Conservation (phyloP, 495 filamentous ascomycete genomes). For the Podospora tetraspora region DNA sequence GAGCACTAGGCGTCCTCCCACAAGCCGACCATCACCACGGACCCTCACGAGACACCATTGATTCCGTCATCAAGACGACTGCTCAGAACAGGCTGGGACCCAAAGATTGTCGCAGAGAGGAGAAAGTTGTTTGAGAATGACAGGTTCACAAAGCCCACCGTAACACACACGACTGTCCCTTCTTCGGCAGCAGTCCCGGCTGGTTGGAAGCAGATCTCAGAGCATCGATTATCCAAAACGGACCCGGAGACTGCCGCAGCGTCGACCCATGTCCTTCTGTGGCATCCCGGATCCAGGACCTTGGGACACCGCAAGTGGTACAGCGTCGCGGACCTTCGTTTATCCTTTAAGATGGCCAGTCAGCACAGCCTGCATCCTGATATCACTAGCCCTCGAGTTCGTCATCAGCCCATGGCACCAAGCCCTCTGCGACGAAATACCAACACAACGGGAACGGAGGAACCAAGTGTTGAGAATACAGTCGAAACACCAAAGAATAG, state of each 20-base stretch:
- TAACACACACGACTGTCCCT: neutral
- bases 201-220: neutral
- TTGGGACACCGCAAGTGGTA: constrained; percentile 20
- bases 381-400: neutral
- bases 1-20: constrained; percentile 2
- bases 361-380: neutral
- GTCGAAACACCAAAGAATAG: neutral
- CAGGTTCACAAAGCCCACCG: neutral
- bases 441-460: neutral
- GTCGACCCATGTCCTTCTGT: neutral
- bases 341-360: constrained; percentile 27
- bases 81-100: constrained; percentile 21
- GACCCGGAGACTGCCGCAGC: neutral
- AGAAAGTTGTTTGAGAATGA: constrained; percentile 32
- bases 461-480: neutral
- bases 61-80: neutral
- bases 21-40: neutral
- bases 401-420: constrained; percentile 3
- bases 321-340: constrained; percentile 36
- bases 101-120: constrained; percentile 27
- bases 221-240: neutral
- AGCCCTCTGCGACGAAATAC: neutral
- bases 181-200: neutral
- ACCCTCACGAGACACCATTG: neutral
- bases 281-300: neutral